phyloP scores from a whole-genome alignment of 176 grass and related monocot species.

The Elaeis guineensis region DNA sequence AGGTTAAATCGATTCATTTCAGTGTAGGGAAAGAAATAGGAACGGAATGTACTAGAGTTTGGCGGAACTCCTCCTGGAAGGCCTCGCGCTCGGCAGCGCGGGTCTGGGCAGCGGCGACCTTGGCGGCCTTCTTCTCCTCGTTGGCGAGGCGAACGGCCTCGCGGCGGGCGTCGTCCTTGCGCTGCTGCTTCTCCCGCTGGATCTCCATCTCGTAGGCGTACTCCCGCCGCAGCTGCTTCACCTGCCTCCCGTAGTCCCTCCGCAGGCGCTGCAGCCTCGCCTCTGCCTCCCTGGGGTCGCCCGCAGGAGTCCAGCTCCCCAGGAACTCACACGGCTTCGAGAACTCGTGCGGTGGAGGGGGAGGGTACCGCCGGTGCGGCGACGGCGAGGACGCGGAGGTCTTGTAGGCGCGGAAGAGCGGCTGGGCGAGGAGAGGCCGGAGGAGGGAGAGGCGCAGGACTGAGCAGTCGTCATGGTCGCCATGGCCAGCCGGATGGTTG shows the following conservation, averaged over 20 bases:
- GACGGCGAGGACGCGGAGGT: too few species aligned
- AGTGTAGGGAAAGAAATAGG: too few species aligned
- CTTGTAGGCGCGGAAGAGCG: too few species aligned
- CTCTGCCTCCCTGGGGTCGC: constrained; percentile 44
- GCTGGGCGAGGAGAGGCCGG: too few species aligned
- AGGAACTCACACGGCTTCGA: constrained; percentile 44
- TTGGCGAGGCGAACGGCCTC: constrained; percentile 59
- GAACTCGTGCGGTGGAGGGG: constrained; percentile 32
- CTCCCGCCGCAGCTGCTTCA: constrained; percentile 51
- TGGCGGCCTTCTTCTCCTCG: constrained; percentile 71
- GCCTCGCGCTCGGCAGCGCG: constrained; percentile 53
- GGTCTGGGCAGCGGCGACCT: constrained; percentile 61
- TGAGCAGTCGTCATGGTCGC: too few species aligned
- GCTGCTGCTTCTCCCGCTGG: constrained; percentile 53
- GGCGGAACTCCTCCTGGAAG: constrained; percentile 67
- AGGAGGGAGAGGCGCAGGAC: too few species aligned
- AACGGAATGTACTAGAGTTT: constrained; percentile 40
- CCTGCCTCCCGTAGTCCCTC: constrained; percentile 23
- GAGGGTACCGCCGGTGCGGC: too few species aligned
- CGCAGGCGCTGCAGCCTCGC: constrained; percentile 23
- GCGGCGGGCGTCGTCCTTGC: constrained; percentile 61
- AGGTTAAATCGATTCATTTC: too few species aligned
- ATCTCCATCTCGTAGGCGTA: constrained; percentile 76
- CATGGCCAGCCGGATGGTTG: too few species aligned
- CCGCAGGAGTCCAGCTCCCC: constrained; percentile 57